These are phyloP conservation scores for Multifurca ochricompacta DNA, from an alignment of 768 basidiomycete species.

Conservation along the genomic window DNA sequence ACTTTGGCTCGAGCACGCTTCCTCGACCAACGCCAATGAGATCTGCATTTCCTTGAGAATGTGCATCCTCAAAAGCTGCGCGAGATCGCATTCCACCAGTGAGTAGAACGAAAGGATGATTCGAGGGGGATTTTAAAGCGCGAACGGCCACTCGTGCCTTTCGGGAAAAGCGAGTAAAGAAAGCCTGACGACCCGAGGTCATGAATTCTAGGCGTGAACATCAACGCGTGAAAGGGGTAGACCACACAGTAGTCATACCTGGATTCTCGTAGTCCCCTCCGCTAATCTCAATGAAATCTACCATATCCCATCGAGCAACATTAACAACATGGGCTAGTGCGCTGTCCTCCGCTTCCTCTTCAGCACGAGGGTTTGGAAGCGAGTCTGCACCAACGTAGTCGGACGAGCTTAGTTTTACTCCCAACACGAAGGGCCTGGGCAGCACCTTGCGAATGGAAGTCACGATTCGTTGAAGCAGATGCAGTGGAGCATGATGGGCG, in stretches of 20 bases:
- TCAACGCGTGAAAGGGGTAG: neutral
- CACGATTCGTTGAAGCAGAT: constrained; percentile 50
- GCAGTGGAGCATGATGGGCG: constrained; percentile 37
- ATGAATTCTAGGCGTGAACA: constrained; percentile 24
- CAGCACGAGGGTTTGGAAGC: constrained; percentile 16
- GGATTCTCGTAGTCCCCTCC: constrained; percentile 82
- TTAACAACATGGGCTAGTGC: constrained; percentile 53
- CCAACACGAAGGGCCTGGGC: constrained; percentile 56
- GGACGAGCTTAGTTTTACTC: constrained; percentile 73
- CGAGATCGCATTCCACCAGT: constrained; percentile 73
- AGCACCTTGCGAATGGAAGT: constrained; percentile 45
- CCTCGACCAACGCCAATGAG: constrained; percentile 71
- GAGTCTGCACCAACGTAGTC: constrained; percentile 49
- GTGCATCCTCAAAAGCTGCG: constrained; percentile 43
- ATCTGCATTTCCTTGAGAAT: constrained; percentile 52
- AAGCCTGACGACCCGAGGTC: constrained; percentile 49
- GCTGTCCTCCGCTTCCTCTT: constrained; percentile 31
- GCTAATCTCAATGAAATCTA: constrained; percentile 85
- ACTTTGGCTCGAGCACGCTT: constrained; percentile 52
- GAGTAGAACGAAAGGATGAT: constrained; percentile 58
- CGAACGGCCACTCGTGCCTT: constrained; percentile 42
- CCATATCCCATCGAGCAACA: constrained; percentile 52
- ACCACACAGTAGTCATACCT: constrained; percentile 33
- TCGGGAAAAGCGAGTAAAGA: constrained; percentile 64
- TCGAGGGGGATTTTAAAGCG: constrained; percentile 22